Percentiles rank a stretch among this genome's conserved stretches.
These are phyloP conservation scores for Turritis glabra DNA, from an alignment of 345 rosid genomes.

Conservation along the genomic window DNA sequence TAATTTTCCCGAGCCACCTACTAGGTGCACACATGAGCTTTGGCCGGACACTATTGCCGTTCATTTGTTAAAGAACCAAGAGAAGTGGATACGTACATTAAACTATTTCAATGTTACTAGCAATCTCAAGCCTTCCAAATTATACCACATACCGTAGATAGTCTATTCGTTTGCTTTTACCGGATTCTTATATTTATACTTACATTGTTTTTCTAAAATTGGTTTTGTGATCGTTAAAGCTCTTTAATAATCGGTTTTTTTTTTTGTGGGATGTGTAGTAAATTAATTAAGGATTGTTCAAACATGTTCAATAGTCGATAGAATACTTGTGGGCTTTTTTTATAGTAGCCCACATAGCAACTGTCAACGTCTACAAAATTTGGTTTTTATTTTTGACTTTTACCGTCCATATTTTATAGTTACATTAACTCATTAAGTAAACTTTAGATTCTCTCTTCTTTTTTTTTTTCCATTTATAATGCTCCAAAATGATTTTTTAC, in stretches of 20 bases:
- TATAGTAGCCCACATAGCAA: slow-evolving; percentile 2
- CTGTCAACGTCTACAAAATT: neutral
- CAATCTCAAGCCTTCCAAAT: slow-evolving; percentile 78
- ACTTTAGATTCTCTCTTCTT: too few relatives aligned
- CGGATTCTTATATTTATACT: slow-evolving; percentile 1
- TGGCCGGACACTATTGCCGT: slow-evolving; percentile 79
- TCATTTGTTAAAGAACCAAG: slow-evolving; percentile 78
- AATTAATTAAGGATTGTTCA: neutral
- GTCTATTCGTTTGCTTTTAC: neutral
- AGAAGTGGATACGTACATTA: slow-evolving; percentile 71
- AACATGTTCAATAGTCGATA: neutral
- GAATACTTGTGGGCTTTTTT: slow-evolving; percentile 2
- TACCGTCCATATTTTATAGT: neutral
- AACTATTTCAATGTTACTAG: slow-evolving; percentile 65
- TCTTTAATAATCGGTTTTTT: slow-evolving; percentile 8
- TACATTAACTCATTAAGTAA: neutral
- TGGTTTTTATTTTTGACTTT: too few relatives aligned
- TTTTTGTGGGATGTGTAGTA: slow-evolving; percentile 2
- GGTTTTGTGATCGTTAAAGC: slow-evolving; percentile 12
- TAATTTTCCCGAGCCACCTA: slow-evolving; percentile 64
- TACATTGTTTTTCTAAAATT: neutral
- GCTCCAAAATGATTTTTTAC: neutral
- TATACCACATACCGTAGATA: slow-evolving; percentile 64
- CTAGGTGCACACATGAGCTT: slow-evolving; percentile 70
- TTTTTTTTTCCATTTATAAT: neutral